Evolutionary conservation across 345 rosid species (phyloP).

Genomic region (Populus deltoides): DNA sequence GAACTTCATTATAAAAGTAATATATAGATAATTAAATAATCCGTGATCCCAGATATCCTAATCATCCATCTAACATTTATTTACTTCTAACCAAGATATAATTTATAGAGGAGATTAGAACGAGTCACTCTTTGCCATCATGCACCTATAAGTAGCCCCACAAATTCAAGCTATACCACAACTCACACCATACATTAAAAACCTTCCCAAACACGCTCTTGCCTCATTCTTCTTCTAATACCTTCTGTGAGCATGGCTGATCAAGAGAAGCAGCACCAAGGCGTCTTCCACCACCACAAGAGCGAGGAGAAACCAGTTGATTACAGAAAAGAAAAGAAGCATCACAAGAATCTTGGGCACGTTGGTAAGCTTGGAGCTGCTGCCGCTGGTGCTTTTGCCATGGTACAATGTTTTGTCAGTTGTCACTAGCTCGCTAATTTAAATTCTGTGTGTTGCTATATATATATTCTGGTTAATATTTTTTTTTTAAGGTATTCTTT

Average conservation of each 20-base stretch:
- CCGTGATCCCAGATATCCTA: too few species aligned
- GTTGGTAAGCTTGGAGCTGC: conserved; percentile 39
- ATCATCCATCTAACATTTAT: too few species aligned
- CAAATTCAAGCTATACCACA: neutral
- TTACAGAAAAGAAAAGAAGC: conserved; percentile 56
- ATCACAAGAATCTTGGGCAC: conserved; percentile 56
- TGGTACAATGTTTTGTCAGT: conserved; percentile 31
- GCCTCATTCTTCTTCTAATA: neutral
- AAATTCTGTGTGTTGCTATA: too few species aligned
- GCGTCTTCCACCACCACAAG: conserved; percentile 3
- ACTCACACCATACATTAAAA: too few species aligned
- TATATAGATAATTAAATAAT: too few species aligned
- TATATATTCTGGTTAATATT: too few species aligned
- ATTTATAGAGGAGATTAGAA: too few species aligned
- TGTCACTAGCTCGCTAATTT: too few species aligned
- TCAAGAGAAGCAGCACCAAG: conserved; percentile 39
- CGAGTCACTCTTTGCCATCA: neutral
- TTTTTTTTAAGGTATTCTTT: too few species aligned
- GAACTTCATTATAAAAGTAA: too few species aligned
- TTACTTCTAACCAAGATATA: too few species aligned
- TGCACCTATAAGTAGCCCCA: conserved; percentile 11
- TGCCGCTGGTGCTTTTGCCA: conserved; percentile 49
- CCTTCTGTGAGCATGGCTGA: conserved; percentile 35
- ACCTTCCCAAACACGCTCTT: neutral
- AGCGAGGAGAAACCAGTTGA: conserved; percentile 16